These are phyloP conservation scores for Colletotrichum tropicicola DNA, from an alignment of 2,329 filamentous ascomycete genomes.

Conservation along the genomic window DNA sequence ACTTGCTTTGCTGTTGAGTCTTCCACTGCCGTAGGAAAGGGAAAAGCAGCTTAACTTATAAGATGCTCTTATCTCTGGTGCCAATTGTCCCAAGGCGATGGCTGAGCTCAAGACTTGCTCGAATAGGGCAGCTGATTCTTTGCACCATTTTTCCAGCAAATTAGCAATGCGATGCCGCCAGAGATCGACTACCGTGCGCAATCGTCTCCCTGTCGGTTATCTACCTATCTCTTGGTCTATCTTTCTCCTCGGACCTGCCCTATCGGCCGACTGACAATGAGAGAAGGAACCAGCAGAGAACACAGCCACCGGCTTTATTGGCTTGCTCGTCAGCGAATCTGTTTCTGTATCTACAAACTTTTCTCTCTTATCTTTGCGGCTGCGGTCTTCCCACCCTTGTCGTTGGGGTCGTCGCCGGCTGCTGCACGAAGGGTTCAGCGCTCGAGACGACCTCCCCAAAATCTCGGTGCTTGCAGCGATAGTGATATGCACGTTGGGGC, in stretches of 20 bases:
- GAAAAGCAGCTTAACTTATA: constrained; percentile 10
- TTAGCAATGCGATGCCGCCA: constrained; percentile 28
- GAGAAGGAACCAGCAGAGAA: neutral
- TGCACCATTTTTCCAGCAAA: constrained; percentile 26
- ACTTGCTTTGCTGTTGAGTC: neutral
- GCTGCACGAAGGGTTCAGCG: neutral
- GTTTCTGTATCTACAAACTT: neutral
- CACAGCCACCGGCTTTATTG: neutral
- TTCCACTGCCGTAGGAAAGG: neutral
- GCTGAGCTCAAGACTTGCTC: constrained; percentile 16
- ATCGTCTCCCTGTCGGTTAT: constrained; percentile 28
- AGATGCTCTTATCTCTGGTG: constrained; percentile 27
- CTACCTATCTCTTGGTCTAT: constrained; percentile 13
- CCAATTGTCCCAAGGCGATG: constrained; percentile 6
- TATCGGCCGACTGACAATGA: constrained; percentile 5
- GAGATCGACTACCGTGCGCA: constrained; percentile 27
- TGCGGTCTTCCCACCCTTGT: neutral
- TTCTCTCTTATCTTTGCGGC: neutral
- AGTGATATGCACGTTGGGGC: neutral
- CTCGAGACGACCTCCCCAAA: neutral
- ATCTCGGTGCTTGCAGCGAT: neutral
- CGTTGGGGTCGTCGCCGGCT: neutral
- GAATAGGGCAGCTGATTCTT: constrained; percentile 29
- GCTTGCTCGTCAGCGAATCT: neutral
- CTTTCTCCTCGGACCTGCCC: constrained; percentile 28